Conservation (phyloP, 805 yeast genomes). For the Ogataea naganishii region DNA sequence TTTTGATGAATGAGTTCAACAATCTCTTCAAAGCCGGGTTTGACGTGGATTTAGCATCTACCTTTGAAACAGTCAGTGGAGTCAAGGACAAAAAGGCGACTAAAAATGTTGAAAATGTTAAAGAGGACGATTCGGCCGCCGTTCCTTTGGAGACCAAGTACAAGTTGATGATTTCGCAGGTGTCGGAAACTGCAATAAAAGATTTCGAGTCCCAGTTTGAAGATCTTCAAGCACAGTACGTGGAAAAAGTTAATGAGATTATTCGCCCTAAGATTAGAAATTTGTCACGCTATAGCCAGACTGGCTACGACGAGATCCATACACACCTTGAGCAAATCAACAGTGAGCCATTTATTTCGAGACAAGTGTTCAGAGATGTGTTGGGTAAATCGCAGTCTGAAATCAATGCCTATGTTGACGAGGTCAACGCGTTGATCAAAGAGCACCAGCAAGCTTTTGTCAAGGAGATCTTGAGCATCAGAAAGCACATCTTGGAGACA, state of each 20-base stretch:
- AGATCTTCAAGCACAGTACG: slow-evolving; percentile 17
- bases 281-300: slow-evolving; percentile 18
- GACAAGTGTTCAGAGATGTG: slow-evolving; percentile 38
- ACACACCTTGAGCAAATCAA: slow-evolving; percentile 13
- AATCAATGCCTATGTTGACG: slow-evolving; percentile 22
- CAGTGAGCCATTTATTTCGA: slow-evolving; percentile 20
- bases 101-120: background rate
- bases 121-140: slow-evolving; percentile 1
- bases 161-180: slow-evolving; percentile 23
- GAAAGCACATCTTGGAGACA: slow-evolving; percentile 47
- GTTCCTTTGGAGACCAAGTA: slow-evolving; percentile 19
- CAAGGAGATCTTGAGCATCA: slow-evolving; percentile 19
- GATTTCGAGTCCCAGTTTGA: slow-evolving; percentile 30
- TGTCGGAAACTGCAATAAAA: slow-evolving; percentile 27
- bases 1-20: slow-evolving; percentile 22
- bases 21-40: slow-evolving; percentile 20
- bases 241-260: slow-evolving; percentile 18
- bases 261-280: slow-evolving; percentile 27
- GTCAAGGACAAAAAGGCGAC: slow-evolving; percentile 2
- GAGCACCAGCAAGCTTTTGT: slow-evolving; percentile 24
- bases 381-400: slow-evolving; percentile 24
- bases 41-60: slow-evolving; percentile 17
- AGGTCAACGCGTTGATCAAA: slow-evolving; percentile 23
- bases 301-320: slow-evolving; percentile 20
- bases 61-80: slow-evolving; percentile 9